phyloP scores from a whole-genome alignment of 2,329 filamentous ascomycete genomes.

The Diaporthe destruens region DNA sequence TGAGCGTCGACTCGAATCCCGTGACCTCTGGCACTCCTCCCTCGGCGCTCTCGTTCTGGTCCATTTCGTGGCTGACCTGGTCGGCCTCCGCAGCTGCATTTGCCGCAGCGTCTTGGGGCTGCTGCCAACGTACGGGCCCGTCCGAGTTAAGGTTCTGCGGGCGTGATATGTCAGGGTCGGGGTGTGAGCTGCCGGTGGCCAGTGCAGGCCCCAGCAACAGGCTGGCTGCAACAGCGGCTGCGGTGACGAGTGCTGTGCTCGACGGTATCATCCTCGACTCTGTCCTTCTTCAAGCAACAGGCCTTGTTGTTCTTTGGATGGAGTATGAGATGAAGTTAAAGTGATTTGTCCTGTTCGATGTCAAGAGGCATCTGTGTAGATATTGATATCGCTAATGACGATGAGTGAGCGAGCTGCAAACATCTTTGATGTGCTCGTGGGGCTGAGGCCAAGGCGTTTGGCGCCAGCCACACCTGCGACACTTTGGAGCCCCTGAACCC shows the following conservation, averaged over 20 bases:
- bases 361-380: no score
- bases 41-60: not conserved
- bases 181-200: not conserved
- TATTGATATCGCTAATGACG: no score
- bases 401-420: not conserved
- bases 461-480: constrained; percentile 20
- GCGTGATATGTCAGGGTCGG: not conserved
- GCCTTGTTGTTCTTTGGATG: not conserved
- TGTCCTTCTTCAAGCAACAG: not conserved
- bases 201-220: constrained; percentile 26
- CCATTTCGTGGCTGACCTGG: not conserved
- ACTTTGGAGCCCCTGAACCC: constrained; percentile 24
- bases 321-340: not conserved
- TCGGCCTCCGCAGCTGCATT: no score
- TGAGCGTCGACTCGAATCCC: not conserved
- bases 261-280: constrained; percentile 8
- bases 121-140: not conserved
- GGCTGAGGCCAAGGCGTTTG: constrained; percentile 5
- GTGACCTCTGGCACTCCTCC: not conserved
- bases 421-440: not conserved
- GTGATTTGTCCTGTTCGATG: no score
- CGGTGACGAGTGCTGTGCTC: constrained; percentile 3
- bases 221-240: constrained; percentile 10
- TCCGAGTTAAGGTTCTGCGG: not conserved
- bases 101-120: not conserved